Percentiles rank a stretch among this genome's conserved stretches.
Evolutionary conservation across 768 basidiomycete genomes (phyloP).

Genomic region (Boletus patriciae): DNA sequence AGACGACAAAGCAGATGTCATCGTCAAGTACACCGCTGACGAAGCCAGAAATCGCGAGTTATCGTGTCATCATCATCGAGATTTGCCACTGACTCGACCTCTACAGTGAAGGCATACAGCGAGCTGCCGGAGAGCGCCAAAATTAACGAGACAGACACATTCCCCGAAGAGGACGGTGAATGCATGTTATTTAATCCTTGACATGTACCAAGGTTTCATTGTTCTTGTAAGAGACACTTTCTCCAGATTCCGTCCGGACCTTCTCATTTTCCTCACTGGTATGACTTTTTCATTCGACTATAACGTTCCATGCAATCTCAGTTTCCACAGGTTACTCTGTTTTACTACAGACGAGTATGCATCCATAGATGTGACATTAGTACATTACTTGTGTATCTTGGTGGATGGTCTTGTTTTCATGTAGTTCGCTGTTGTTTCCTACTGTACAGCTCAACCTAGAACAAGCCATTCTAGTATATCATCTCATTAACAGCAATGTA

Average conservation of each 20-base stretch:
- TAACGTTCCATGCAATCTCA: conserved; percentile 10
- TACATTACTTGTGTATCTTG: conserved; percentile 15
- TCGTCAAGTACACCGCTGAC: conserved; percentile 97
- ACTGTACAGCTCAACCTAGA: background rate
- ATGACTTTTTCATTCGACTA: conserved; percentile 12
- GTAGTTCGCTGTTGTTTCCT: conserved; percentile 2
- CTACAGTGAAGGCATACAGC: conserved; percentile 90
- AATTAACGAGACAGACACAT: conserved; percentile 95
- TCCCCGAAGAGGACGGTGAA: conserved; percentile 88
- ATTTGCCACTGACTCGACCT: conserved; percentile 10
- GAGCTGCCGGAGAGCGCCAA: conserved; percentile 96
- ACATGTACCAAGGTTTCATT: conserved; percentile 8
- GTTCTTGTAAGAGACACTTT: conserved; percentile 15
- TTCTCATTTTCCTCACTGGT: conserved; percentile 9
- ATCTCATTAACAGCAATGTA: conserved; percentile 49
- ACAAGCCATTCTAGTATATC: conserved; percentile 8
- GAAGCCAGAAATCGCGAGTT: conserved; percentile 78
- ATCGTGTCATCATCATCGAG: background rate
- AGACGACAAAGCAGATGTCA: conserved; percentile 98
- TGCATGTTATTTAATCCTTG: conserved; percentile 72
- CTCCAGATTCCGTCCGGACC: background rate
- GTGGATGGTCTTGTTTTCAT: conserved; percentile 13
- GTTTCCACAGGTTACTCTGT: background rate
- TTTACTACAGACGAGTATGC: conserved; percentile 16
- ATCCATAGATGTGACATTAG: conserved; percentile 29